Conservation (phyloP, 805 yeast genomes). For the Zygosaccharomyces gambellarensis region DNA sequence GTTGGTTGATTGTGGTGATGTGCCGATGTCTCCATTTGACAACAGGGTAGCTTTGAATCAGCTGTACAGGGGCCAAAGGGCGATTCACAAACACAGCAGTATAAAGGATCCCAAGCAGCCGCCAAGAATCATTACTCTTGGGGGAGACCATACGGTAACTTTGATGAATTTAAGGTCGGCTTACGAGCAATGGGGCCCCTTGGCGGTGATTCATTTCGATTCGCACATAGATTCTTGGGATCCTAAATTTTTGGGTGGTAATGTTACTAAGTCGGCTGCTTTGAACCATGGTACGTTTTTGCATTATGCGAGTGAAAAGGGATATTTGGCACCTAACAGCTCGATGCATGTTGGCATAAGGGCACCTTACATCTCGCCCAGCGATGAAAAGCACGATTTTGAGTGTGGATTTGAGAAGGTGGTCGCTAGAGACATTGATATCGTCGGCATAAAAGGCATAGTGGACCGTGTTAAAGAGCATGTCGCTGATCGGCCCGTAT, state of each 20-base stretch:
- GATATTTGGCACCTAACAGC: conserved; percentile 43
- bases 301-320: conserved; percentile 62
- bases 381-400: conserved; percentile 45
- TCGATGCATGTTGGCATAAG: conserved; percentile 59
- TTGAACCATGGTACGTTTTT: conserved; percentile 64
- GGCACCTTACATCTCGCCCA: conserved; percentile 50
- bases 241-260: conserved; percentile 57
- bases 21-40: conserved; percentile 58
- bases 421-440: conserved; percentile 43
- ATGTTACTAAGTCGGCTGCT: conserved; percentile 47
- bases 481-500: conserved; percentile 36
- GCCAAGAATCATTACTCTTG: conserved; percentile 48
- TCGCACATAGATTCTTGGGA: conserved; percentile 67
- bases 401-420: conserved; percentile 45
- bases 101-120: conserved; percentile 18
- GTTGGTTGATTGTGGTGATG: conserved; percentile 56
- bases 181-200: conserved; percentile 43
- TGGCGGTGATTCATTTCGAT: conserved; percentile 60
- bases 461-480: conserved; percentile 32
- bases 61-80: conserved; percentile 48
- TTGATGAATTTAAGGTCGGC: conserved; percentile 49
- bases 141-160: conserved; percentile 59
- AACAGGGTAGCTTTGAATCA: conserved; percentile 53
- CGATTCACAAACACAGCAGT: conserved; percentile 40
- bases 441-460: conserved; percentile 36